Conservation (phyloP, 2,329 filamentous ascomycete species). For the Nemania sp. region DNA sequence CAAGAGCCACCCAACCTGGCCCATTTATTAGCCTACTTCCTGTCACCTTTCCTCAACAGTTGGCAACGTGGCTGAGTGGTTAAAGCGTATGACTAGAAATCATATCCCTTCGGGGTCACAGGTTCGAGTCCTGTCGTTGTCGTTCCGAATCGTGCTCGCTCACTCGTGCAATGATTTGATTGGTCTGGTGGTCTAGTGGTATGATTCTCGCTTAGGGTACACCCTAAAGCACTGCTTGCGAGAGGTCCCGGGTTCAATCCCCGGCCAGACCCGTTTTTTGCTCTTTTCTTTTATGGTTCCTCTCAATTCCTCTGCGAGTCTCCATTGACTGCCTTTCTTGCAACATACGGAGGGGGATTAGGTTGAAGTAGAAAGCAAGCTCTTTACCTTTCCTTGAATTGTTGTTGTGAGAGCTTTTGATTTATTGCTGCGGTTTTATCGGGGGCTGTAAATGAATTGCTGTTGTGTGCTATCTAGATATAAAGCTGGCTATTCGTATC, state of each 20-base stretch:
- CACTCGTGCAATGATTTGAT: neutral
- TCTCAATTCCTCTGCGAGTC: neutral
- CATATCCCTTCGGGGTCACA: constrained; percentile 42
- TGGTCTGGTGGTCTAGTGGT: constrained; percentile 72
- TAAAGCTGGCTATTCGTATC: no score
- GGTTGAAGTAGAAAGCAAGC: no score
- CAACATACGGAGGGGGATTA: no score
- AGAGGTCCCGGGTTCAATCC: constrained; percentile 59
- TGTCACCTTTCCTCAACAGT: neutral
- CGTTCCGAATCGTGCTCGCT: constrained; percentile 1
- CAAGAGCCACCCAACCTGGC: neutral
- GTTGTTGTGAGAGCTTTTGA: no score
- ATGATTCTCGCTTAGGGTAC: constrained; percentile 77
- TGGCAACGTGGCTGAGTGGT: constrained; percentile 42
- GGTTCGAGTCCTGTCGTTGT: constrained; percentile 43
- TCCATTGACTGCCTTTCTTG: no score
- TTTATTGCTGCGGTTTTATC: no score
- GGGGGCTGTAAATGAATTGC: no score
- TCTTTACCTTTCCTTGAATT: no score
- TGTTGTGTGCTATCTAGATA: no score
- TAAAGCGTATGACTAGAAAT: constrained; percentile 43
- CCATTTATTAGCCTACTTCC: neutral
- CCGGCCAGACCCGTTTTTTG: constrained; percentile 51
- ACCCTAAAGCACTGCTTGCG: constrained; percentile 49
- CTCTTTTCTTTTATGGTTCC: neutral